phyloP scores from a whole-genome alignment of 164 flowering plant species.

The Vitis labrusca region DNA sequence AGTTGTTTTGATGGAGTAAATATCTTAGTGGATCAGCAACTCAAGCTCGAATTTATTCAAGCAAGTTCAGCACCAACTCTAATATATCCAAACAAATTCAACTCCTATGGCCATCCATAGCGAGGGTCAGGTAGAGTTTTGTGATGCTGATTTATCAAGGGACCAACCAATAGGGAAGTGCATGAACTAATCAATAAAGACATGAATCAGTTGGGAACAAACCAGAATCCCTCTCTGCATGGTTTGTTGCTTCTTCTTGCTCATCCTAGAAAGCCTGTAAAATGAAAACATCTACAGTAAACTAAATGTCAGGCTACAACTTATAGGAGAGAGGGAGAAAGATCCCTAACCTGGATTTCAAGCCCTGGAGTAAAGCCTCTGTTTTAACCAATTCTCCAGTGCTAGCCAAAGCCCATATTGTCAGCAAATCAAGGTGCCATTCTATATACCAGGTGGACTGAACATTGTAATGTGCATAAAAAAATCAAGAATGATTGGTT shows the following conservation, averaged over 20 bases:
- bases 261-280: slow-evolving; percentile 51
- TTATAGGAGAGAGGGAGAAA: not conserved
- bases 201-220: slow-evolving; percentile 14
- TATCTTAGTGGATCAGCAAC: too few relatives aligned
- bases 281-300: slow-evolving; percentile 3
- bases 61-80: too few relatives aligned
- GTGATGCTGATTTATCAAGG: not conserved
- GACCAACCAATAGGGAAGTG: not conserved
- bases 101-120: too few relatives aligned
- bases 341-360: slow-evolving; percentile 57
- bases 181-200: not conserved
- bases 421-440: slow-evolving; percentile 83
- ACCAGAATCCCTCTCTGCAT: slow-evolving; percentile 74
- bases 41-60: too few relatives aligned
- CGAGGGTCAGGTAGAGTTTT: not conserved
- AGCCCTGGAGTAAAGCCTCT: slow-evolving; percentile 57
- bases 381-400: slow-evolving; percentile 47
- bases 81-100: too few relatives aligned
- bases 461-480: slow-evolving; percentile 2
- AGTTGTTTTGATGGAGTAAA: too few relatives aligned
- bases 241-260: slow-evolving; percentile 53
- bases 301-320: not conserved
- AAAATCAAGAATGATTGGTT: not conserved
- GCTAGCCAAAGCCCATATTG: slow-evolving; percentile 71
- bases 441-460: slow-evolving; percentile 73